Base-by-base conservation (phyloP, 805 yeast genomes). In the Vanderwaltozyma yarrowii region DNA sequence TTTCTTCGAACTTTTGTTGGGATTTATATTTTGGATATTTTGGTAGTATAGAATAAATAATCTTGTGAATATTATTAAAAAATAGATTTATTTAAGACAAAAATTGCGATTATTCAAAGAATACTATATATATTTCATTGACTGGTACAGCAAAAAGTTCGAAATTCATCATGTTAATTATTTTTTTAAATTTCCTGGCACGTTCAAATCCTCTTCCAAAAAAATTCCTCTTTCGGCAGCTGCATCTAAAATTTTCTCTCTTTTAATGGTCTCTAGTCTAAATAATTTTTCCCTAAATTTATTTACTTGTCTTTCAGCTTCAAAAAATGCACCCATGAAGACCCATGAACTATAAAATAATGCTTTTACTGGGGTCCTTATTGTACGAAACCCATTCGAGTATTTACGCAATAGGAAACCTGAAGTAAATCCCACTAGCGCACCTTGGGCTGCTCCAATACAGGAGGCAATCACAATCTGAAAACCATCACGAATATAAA, bases 161-260 rank as follows among this genome's bases (percentile, higher is more conserved):
- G n/a, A n/a, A n/a, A n/a, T n/a, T n/a, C n/a, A n/a, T n/a, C n/a
- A n/a, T 23, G 6, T 21, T 21, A 5, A 7, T 10, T 15, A 23
- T 27, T 16, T 13, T 15, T 24, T 3, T 13, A 14, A 14, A 17
- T 26, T 11, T 4, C 17, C 35, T 15, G 35, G 35, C 2, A 29
- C n/a, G 13, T 32, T 27, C 11, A 35, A n/a, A 30, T 52, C 62
- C 32, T 61, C 67, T 35, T 66, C 69, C 30, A 66, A 39, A 34
- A 62, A 66, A 17, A 65, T 52, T 2, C 71, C 71, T 38, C 66
- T 56, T 23, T 66, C 70, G 7, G 71, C 71, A 18, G 71, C 71
- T 26, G 62, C 65, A 39, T 65, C 68, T 26, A 67, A 38, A 21
- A 66, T 48, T 36, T 48, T 56, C 26, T 50, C 53, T 41, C 68